Base-by-base conservation (phyloP, 768 basidiomycete species). In the Dentipellis fragilis region DNA sequence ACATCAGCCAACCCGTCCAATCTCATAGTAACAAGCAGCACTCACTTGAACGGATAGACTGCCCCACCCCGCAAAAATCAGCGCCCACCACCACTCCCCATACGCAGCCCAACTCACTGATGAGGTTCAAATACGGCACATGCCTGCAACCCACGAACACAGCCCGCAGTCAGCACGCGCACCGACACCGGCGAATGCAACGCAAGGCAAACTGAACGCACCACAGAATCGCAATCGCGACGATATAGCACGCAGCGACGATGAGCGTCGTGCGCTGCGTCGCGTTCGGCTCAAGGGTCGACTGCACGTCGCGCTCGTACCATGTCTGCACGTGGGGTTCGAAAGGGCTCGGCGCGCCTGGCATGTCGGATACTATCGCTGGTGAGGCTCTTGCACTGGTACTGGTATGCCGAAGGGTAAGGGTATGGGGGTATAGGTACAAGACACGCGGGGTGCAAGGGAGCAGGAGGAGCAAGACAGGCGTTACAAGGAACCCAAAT, bases 11-110 rank as follows among this genome's bases (percentile, higher is more conserved):
- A 16, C 54, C 39, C 39, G 10, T 40, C 51, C 12, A 55, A 17
- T 37, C 42, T 16, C 1, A 42, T 8, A 42, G 6, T 14, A 42
- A 52, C 57, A 56, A 49, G n/a, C 58, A n/a, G 54, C 10, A 68
- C 83, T 70, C 70, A 90, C 90, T 93, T 93, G 80, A 93, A 93
- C 4, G 90, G 91, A 68, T 93, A 93, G 65, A 93, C 89, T 92
- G 38, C 9, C 2, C 21, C 12, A 45, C 12, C 8, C 23, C 8
- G 11, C 12, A 52, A 14, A 21, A 34, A 42, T 51, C 55, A 11
- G 46, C 23, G 17, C 39, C 14, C 21, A n/a, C 11, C 2, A 21
- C 38, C 46, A 4, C 39, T 16, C 9, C 29, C 2, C 35, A 9
- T 49, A 37, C 16, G 14, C 34, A 52, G 39, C 23, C 46, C 36